Evolutionary conservation across 768 basidiomycete species (phyloP).

Genomic region (Podaxis carcinomalis): DNA sequence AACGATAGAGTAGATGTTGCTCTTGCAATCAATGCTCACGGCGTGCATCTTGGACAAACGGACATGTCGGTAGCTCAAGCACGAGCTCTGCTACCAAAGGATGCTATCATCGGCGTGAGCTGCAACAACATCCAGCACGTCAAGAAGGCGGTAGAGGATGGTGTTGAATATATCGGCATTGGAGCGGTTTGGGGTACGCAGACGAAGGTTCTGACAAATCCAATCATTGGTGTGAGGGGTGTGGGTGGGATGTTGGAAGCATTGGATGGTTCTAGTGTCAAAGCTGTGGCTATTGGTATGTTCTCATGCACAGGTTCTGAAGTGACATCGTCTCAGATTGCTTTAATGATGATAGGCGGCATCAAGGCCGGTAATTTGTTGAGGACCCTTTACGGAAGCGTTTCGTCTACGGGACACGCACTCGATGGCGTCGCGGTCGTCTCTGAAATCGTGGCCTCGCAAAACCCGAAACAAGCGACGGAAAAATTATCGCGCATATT

Average conservation of each 20-base stretch:
- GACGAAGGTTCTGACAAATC: conserved; percentile 69
- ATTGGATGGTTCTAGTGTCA: conserved; percentile 59
- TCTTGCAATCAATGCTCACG: conserved; percentile 68
- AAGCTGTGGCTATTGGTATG: conserved; percentile 84
- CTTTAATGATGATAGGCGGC: conserved; percentile 51
- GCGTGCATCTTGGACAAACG: conserved; percentile 87
- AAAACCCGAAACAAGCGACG: conserved; percentile 49
- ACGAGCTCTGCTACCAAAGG: conserved; percentile 61
- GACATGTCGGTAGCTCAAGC: conserved; percentile 75
- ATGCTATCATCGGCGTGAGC: conserved; percentile 76
- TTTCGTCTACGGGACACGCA: conserved; percentile 49
- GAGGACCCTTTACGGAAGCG: conserved; percentile 68
- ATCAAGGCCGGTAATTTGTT: conserved; percentile 78
- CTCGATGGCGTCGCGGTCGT: conserved; percentile 87
- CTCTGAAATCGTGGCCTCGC: conserved; percentile 76
- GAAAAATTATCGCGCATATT: conserved; percentile 39
- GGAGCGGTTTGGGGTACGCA: conserved; percentile 80
- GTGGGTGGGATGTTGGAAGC: conserved; percentile 62
- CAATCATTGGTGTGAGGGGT: conserved; percentile 67
- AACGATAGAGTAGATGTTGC: conserved; percentile 89
- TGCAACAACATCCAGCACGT: conserved; percentile 70
- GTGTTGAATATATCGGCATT: conserved; percentile 85
- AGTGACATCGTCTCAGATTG: too few species aligned
- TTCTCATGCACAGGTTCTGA: neutral
- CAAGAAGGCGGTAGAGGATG: conserved; percentile 51